Conservation (phyloP, 176 grass and related monocot species). For the Musa schizocarpa region DNA sequence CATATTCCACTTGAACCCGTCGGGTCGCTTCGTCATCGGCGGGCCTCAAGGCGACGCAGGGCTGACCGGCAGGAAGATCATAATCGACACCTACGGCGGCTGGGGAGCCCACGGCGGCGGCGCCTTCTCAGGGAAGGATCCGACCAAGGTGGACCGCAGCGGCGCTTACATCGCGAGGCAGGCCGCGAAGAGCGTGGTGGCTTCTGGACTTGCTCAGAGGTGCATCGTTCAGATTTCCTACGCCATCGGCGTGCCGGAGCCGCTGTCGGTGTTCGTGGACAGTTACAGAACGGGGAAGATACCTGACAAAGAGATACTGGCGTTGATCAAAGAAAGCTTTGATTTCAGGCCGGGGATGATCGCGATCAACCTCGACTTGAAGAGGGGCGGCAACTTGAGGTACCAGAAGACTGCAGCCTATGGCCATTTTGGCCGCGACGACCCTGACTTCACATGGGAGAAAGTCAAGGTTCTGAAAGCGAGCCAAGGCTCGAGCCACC, state of each 20-base stretch:
- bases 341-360: constrained; percentile 14
- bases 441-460: constrained; percentile 15
- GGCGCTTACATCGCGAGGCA: constrained; percentile 8
- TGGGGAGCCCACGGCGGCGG: constrained; percentile 13
- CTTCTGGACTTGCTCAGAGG: constrained; percentile 5
- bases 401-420: constrained; percentile 15
- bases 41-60: constrained; percentile 7
- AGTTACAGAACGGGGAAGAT: constrained; percentile 4
- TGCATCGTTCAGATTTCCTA: constrained; percentile 11
- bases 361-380: constrained; percentile 2
- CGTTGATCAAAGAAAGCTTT: constrained; percentile 7
- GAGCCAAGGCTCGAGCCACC: not conserved
- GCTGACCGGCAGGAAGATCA: constrained; percentile 11
- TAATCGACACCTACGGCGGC: constrained; percentile 13
- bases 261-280: constrained; percentile 10
- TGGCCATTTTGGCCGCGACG: constrained; percentile 12
- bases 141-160: constrained; percentile 12
- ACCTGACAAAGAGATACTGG: constrained; percentile 7
- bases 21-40: constrained; percentile 4
- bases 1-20: constrained; percentile 18
- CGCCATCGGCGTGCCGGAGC: constrained; percentile 13
- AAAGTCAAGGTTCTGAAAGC: constrained; percentile 1
- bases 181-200: constrained; percentile 15
- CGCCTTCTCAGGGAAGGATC: constrained; percentile 10
- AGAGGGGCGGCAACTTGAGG: constrained; percentile 7